Conservation (phyloP, 371 early-diverging fungal species). For the Mucor racemosus region DNA sequence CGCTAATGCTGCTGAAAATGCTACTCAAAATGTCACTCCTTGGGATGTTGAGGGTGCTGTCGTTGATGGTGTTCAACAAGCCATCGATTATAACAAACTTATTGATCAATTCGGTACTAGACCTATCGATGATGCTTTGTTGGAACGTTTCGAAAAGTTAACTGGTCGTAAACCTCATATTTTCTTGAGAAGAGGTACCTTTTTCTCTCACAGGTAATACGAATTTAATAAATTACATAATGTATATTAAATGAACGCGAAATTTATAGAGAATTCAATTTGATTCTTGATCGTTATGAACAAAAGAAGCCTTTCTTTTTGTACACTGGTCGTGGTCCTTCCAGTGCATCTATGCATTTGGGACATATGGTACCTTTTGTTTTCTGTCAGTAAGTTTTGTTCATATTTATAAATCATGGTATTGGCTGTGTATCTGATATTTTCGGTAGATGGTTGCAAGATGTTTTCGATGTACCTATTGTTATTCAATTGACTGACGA, state of each 20-base stretch:
- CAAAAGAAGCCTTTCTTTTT: slow-evolving; percentile 97
- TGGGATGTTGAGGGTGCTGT: slow-evolving; percentile 97
- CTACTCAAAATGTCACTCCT: slow-evolving; percentile 85
- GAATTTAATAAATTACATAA: not conserved
- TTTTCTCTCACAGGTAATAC: slow-evolving; percentile 95
- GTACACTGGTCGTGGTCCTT: slow-evolving; percentile 99
- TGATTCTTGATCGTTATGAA: slow-evolving; percentile 90
- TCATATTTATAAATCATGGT: not conserved
- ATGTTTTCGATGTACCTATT: slow-evolving; percentile 94
- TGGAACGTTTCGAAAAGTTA: slow-evolving; percentile 83
- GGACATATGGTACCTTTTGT: slow-evolving; percentile 99
- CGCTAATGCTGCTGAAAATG: slow-evolving; percentile 14
- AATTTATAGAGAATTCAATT: slow-evolving; percentile 80
- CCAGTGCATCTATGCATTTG: slow-evolving; percentile 96
- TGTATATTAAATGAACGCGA: not conserved
- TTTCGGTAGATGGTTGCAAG: slow-evolving; percentile 89
- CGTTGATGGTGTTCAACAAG: slow-evolving; percentile 84
- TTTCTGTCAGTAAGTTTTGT: slow-evolving; percentile 88
- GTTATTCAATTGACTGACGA: slow-evolving; percentile 99
- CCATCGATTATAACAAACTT: slow-evolving; percentile 96
- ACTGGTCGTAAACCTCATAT: slow-evolving; percentile 89
- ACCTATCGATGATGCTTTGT: slow-evolving; percentile 75
- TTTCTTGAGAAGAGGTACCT: slow-evolving; percentile 92
- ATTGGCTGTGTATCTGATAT: not conserved
- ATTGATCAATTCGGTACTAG: slow-evolving; percentile 96